These are phyloP conservation scores for Penicillium oxalicum DNA, from an alignment of 2,329 filamentous ascomycete species.

Conservation along the genomic window DNA sequence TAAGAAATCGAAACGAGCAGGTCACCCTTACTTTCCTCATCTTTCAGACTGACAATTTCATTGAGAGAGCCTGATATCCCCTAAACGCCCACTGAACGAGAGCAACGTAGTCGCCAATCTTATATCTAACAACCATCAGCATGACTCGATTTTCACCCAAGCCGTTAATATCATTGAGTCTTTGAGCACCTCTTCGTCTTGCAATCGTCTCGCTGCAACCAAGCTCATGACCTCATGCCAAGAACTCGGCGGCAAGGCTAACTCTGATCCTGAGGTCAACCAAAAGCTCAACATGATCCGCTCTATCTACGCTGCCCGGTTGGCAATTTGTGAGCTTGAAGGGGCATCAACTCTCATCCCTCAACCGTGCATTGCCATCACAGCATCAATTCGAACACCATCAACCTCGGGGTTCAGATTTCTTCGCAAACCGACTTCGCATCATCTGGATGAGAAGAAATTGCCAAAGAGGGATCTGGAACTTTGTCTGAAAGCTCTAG, in stretches of 20 bases:
- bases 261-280: slow-evolving; percentile 19
- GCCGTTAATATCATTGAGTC: slow-evolving; percentile 42
- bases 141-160: slow-evolving; percentile 36
- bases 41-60: too few species aligned
- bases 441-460: slow-evolving; percentile 11
- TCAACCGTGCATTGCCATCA: slow-evolving; percentile 46
- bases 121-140: slow-evolving; percentile 15
- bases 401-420: slow-evolving; percentile 22
- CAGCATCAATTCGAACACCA: slow-evolving; percentile 33
- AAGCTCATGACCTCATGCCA: slow-evolving; percentile 51
- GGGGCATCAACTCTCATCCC: slow-evolving; percentile 49
- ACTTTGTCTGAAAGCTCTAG: slow-evolving; percentile 50
- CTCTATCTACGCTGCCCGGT: slow-evolving; percentile 55
- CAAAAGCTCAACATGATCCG: slow-evolving; percentile 42
- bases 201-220: slow-evolving; percentile 48
- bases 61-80: too few species aligned
- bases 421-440: slow-evolving; percentile 16
- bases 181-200: slow-evolving; percentile 45
- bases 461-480: slow-evolving; percentile 32
- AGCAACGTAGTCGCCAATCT: slow-evolving; percentile 27
- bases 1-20: too few species aligned
- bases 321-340: slow-evolving; percentile 59
- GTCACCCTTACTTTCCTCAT: too few species aligned
- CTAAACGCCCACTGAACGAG: slow-evolving; percentile 1
- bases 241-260: slow-evolving; percentile 33